These are phyloP conservation scores for Pestalotiopsis sp. DNA, from an alignment of 2,329 filamentous ascomycete species.

Conservation along the genomic window DNA sequence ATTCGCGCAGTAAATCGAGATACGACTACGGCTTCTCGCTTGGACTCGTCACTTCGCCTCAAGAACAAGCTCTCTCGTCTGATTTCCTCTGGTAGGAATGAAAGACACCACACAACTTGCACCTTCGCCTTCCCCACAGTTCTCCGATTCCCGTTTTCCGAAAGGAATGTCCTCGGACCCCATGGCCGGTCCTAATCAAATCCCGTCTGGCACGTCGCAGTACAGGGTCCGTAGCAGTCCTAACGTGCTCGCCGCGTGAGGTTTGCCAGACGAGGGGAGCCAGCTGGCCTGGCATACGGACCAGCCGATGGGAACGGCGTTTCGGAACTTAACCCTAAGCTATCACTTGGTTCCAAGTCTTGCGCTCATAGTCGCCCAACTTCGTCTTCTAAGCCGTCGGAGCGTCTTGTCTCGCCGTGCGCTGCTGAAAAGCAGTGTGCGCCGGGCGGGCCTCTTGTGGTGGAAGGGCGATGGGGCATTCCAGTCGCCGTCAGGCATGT, in stretches of 20 bases:
- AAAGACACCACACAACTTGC: constrained; percentile 50
- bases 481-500: constrained; percentile 60
- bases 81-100: constrained; percentile 29
- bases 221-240: constrained; percentile 62
- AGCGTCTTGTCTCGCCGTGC: constrained; percentile 33
- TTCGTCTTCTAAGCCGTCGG: constrained; percentile 64
- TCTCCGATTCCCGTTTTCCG: constrained; percentile 74
- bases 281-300: constrained; percentile 45
- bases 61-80: constrained; percentile 48
- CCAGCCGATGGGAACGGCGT: constrained; percentile 55
- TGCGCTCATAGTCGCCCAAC: constrained; percentile 73
- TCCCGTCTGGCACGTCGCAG: constrained; percentile 54
- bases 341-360: constrained; percentile 72
- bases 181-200: constrained; percentile 36
- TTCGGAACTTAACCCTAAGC: constrained; percentile 98
- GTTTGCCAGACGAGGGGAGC: constrained; percentile 43
- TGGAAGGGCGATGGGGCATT: constrained; percentile 54
- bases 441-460: constrained; percentile 38
- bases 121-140: constrained; percentile 78
- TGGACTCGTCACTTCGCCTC: constrained; percentile 21
- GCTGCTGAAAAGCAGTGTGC: constrained; percentile 56
- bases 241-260: constrained; percentile 50
- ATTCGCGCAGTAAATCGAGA: constrained; percentile 32
- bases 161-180: constrained; percentile 63
- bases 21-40: constrained; percentile 28